Evolutionary conservation across 2,329 filamentous ascomycete genomes (phyloP).

Genomic region (Calycina herbarum): DNA sequence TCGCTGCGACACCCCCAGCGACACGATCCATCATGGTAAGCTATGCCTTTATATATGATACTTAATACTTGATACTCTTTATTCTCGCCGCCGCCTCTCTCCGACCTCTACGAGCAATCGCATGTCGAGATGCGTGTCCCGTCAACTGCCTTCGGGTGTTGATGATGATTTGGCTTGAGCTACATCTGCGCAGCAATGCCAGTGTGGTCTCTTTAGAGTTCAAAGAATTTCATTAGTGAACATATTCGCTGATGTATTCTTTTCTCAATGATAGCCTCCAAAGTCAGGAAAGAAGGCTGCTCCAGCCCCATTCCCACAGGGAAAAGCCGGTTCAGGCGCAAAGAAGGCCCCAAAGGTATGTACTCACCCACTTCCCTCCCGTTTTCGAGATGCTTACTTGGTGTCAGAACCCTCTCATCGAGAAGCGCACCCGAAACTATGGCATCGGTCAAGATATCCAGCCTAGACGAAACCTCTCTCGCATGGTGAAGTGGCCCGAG

Average conservation of each 20-base stretch:
- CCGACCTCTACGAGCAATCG: constrained; percentile 42
- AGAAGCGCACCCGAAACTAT: constrained; percentile 97
- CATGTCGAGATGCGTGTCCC: constrained; percentile 39
- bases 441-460: constrained; percentile 99
- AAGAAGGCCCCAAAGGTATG: constrained; percentile 98
- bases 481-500: constrained; percentile 99
- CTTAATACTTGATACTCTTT: constrained; percentile 11
- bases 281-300: constrained; percentile 98
- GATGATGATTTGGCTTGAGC: constrained; percentile 68
- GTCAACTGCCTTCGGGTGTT: constrained; percentile 36
- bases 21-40: constrained; percentile 61
- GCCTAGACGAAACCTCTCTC: constrained; percentile 89
- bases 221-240: constrained; percentile 81
- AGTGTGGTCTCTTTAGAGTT: constrained; percentile 80
- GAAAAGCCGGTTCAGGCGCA: constrained; percentile 74
- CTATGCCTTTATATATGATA: constrained; percentile 39
- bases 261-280: constrained; percentile 99
- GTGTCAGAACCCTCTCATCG: constrained; percentile 91
- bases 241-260: constrained; percentile 91
- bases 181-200: constrained; percentile 42
- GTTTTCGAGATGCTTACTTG: constrained; percentile 22
- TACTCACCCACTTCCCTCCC: constrained; percentile 36
- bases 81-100: constrained; percentile 38
- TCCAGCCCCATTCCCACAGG: constrained; percentile 92
- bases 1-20: constrained; percentile 44